A percentile compares a stretch with the other conserved stretches of the same genome.
Evolutionary conservation across 345 rosid species (phyloP).

Genomic region (Dipteronia dyeriana): DNA sequence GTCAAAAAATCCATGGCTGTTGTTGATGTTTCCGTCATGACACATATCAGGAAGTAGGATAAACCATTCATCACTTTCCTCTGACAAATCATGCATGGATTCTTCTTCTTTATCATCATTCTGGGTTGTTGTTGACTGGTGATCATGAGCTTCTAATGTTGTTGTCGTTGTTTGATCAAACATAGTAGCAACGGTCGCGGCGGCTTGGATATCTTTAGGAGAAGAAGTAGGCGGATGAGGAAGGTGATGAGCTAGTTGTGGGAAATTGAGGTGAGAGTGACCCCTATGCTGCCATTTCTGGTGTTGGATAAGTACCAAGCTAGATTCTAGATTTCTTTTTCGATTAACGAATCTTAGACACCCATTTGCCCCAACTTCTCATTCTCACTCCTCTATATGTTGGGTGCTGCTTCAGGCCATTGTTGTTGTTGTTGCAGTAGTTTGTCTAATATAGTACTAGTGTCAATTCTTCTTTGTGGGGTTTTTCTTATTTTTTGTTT

Average conservation of each 20-base stretch:
- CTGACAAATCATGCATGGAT: not conserved
- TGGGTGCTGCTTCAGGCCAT: not conserved
- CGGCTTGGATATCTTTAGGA: slow-evolving; percentile 17
- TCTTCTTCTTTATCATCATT: not conserved
- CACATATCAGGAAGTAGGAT: slow-evolving; percentile 13
- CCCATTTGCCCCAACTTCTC: slow-evolving; percentile 23
- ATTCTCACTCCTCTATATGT: slow-evolving; percentile 5
- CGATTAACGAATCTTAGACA: slow-evolving; percentile 14
- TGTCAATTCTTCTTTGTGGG: not conserved
- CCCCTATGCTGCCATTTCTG: slow-evolving; percentile 25
- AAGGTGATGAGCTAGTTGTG: slow-evolving; percentile 6
- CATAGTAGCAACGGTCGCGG: slow-evolving; percentile 15
- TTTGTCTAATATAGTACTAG: too few relatives aligned
- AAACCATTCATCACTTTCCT: not conserved
- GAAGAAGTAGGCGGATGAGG: slow-evolving; percentile 10
- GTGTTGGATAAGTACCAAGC: slow-evolving; percentile 13
- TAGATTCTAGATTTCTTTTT: slow-evolving; percentile 16
- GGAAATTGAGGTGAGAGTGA: slow-evolving; percentile 17
- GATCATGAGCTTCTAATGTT: not conserved
- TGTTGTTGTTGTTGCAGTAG: not conserved
- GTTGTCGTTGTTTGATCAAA: slow-evolving; percentile 1
- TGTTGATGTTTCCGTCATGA: not conserved
- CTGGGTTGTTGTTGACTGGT: not conserved
- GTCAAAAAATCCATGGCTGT: not conserved
- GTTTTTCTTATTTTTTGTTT: not conserved